phyloP scores from a whole-genome alignment of 1,284 basidiomycete species.

The Sanghuangporus baumii region DNA sequence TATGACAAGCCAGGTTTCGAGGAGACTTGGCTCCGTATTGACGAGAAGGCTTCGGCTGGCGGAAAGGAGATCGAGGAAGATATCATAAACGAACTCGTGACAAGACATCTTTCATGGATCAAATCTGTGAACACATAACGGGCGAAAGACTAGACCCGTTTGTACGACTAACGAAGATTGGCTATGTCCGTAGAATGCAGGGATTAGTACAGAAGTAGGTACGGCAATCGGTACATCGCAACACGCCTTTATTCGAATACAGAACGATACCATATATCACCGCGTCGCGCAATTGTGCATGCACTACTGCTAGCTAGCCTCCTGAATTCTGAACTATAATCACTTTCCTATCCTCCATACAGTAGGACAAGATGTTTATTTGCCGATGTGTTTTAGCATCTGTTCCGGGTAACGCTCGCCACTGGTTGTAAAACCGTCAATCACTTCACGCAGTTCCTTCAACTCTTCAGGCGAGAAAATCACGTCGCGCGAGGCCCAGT shows the following conservation, averaged over 20 bases:
- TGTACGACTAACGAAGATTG: too few relatives aligned
- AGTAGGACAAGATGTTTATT: neutral
- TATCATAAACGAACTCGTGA: slow-evolving; percentile 74
- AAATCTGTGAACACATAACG: neutral
- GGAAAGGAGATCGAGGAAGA: slow-evolving; percentile 90
- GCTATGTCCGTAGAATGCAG: too few relatives aligned
- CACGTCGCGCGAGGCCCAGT: slow-evolving; percentile 27
- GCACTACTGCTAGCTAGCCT: neutral
- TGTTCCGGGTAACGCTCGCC: slow-evolving; percentile 12
- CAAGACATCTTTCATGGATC: slow-evolving; percentile 73
- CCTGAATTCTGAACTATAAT: neutral
- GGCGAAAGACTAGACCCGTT: neutral
- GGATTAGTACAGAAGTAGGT: too few relatives aligned
- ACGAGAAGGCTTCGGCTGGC: slow-evolving; percentile 30
- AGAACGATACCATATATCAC: too few relatives aligned
- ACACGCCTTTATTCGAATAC: too few relatives aligned
- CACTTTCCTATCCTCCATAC: too few relatives aligned
- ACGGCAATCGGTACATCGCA: too few relatives aligned
- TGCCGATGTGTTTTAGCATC: slow-evolving; percentile 4
- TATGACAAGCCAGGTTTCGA: slow-evolving; percentile 32
- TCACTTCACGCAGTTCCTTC: slow-evolving; percentile 25
- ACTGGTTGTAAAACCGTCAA: slow-evolving; percentile 19
- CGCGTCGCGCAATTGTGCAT: neutral
- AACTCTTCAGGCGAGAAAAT: slow-evolving; percentile 26
- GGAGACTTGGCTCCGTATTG: slow-evolving; percentile 75